These are phyloP conservation scores for Neurospora pannonica DNA, from an alignment of 495 filamentous ascomycete species.

Conservation along the genomic window DNA sequence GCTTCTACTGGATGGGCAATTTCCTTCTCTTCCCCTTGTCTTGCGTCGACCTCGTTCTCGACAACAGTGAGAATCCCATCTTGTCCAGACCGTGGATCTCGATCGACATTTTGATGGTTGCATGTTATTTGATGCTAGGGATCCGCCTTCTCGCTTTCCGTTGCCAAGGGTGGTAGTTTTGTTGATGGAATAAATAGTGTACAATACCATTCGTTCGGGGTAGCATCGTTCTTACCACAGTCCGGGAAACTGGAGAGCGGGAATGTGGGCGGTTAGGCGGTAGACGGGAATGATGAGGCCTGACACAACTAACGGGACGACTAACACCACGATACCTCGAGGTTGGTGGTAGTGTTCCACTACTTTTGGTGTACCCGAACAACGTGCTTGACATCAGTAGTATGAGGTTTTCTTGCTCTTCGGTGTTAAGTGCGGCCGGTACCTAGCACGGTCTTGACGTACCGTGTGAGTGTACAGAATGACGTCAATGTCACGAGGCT, in stretches of 20 bases:
- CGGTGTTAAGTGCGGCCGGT: neutral
- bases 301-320: neutral
- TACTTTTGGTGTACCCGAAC: neutral
- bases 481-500: neutral
- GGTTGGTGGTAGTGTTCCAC: neutral
- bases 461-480: neutral
- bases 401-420: neutral
- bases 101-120: neutral
- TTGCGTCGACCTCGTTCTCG: neutral
- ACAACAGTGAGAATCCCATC: neutral
- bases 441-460: neutral
- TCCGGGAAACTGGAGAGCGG: neutral
- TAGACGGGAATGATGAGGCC: neutral
- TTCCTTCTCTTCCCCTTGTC: neutral
- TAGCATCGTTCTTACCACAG: neutral
- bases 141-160: neutral
- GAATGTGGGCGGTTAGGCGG: neutral
- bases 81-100: neutral
- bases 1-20: neutral
- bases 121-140: neutral
- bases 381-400: neutral
- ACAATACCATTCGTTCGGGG: neutral
- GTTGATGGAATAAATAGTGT: neutral
- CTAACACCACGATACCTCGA: neutral
- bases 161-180: neutral